Conservation (phyloP, 83 land plant species). For the Picea abies region DNA sequence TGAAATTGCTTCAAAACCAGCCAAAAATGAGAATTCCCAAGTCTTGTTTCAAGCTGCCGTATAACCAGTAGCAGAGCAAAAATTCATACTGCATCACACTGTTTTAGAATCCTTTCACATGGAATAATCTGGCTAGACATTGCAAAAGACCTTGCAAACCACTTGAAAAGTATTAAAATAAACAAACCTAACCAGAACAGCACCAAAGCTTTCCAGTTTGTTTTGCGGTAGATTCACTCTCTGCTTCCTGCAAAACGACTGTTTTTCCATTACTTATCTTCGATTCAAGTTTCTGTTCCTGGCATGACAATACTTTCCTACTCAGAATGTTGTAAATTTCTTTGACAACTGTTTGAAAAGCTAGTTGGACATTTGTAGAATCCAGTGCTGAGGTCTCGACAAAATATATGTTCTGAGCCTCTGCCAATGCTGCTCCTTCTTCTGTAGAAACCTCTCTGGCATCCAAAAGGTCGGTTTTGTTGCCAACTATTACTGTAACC, state of each 20-base stretch:
- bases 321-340: conserved; percentile 67
- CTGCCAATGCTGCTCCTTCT: conserved; percentile 67
- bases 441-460: conserved; percentile 64
- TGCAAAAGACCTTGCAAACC: background rate
- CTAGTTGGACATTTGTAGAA: conserved; percentile 67
- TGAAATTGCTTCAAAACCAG: background rate
- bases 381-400: conserved; percentile 82
- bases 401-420: conserved; percentile 61
- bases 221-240: background rate
- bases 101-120: background rate
- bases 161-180: background rate
- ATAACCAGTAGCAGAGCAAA: background rate
- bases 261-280: conserved; percentile 51
- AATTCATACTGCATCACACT: background rate
- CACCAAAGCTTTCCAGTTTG: conserved; percentile 5
- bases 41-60: no score
- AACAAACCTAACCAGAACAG: conserved; percentile 1
- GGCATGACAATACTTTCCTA: conserved; percentile 53
- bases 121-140: background rate
- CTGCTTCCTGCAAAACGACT: conserved; percentile 37
- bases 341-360: conserved; percentile 73
- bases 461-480: conserved; percentile 71
- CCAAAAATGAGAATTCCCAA: background rate
- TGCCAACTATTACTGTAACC: conserved; percentile 74
- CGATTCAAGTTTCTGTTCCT: conserved; percentile 44